Percentiles rank a stretch among this genome's conserved stretches.
Evolutionary conservation across 306 rosid species (phyloP).

Genomic region (Lathyrus aphaca): DNA sequence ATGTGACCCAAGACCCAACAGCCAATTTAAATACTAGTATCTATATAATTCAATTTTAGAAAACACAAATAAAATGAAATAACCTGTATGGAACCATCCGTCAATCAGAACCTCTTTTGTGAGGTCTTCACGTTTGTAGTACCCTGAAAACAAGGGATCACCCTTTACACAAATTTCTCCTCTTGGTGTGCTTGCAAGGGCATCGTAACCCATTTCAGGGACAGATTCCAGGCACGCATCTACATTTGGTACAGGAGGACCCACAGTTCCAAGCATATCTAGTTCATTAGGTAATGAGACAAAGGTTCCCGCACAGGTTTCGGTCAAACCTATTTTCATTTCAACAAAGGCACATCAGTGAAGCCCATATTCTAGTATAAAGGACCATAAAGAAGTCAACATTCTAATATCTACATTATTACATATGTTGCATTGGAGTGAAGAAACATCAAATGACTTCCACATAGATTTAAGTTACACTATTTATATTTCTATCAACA

Average conservation of each 20-base stretch:
- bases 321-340: slow-evolving; percentile 77
- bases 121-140: slow-evolving; percentile 91
- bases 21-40: slow-evolving; percentile 13
- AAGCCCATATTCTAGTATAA: slow-evolving; percentile 31
- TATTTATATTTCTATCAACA: slow-evolving; percentile 16
- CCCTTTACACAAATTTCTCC: slow-evolving; percentile 92
- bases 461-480: neutral
- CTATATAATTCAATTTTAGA: slow-evolving; percentile 24
- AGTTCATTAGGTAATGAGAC: slow-evolving; percentile 84
- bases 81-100: slow-evolving; percentile 99
- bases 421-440: neutral
- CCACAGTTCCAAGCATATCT: slow-evolving; percentile 89
- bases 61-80: slow-evolving; percentile 33
- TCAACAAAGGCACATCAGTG: slow-evolving; percentile 33
- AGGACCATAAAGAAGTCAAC: slow-evolving; percentile 13
- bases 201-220: slow-evolving; percentile 95
- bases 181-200: slow-evolving; percentile 70
- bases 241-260: slow-evolving; percentile 97
- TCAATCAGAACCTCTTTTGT: slow-evolving; percentile 79
- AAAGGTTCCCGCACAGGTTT: slow-evolving; percentile 95
- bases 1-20: slow-evolving; percentile 17
- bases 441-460: slow-evolving; percentile 11
- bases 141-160: slow-evolving; percentile 82
- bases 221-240: slow-evolving; percentile 91
- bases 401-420: slow-evolving; percentile 21